Base-by-base conservation (phyloP, 805 yeast genomes). In the Cyberlindnera galapagoensis region DNA sequence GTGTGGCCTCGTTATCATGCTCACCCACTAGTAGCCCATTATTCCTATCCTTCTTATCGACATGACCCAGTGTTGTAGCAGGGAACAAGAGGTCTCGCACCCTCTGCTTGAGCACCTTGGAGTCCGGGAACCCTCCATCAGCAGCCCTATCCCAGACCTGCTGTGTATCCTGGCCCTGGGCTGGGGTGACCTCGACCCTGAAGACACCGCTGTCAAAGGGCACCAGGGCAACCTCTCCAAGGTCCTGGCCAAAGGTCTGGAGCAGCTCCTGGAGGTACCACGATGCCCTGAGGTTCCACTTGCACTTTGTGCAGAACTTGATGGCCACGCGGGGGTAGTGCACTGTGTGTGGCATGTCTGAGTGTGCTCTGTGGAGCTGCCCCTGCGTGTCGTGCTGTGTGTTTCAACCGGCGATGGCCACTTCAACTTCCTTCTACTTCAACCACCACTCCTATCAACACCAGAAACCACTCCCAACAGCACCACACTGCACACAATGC, bases 221-320 rank as follows among this genome's bases (percentile, higher is more conserved):
- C 27, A 58, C 55, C 52, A 70, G 50, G 0, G 75, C 58, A 3
- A 77, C 70, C 35, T 78, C 80, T 11, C 76, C 76, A 7, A 76
- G 47, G 15, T 63, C 61, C 5, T 57, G 54, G 4, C 76, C 78
- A 54, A 85, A 87, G 0, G 96, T 87, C 48, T 81, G 85, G n/a
- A 86, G 58, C 2, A 87, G 60, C 55, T 86, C 96, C 52, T 83
- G 95, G 20, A 76, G 62, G 45, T 84, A 84, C 95, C 95, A 87
- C 0, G 84, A 69, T 2, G 95, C 94, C 9, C 96, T 62, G 28
- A 84, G 69, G 46, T 82, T 81, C 96, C 96, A 86, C 48, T 81
- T 80, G 63, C 96, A 86, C 50, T 71, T 74, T 23, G 81, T 80
- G 52, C 96, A 86, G 57, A 79, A 86, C 43, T 72, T 67, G 25